Percentiles rank a stretch among this genome's conserved stretches.
Conservation (phyloP, 169 alveolate species). For the Babesia gibsoni region DNA sequence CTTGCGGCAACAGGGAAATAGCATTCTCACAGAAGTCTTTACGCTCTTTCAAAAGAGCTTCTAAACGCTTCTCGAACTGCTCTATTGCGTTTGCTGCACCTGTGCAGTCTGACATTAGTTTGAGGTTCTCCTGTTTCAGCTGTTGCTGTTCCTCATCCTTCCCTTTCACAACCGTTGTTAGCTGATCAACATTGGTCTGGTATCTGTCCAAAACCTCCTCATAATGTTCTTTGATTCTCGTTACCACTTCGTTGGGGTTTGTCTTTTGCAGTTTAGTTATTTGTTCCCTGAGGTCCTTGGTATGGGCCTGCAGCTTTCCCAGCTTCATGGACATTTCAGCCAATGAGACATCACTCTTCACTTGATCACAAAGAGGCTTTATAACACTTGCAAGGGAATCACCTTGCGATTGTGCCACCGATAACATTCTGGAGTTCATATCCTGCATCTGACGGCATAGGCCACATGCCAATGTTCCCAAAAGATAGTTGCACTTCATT, state of each 20-base stretch:
- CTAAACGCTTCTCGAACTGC: constrained; percentile 37
- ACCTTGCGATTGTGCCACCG: background rate
- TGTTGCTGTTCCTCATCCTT: constrained; percentile 13
- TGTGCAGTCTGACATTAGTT: constrained; percentile 47
- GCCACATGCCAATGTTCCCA: constrained; percentile 12
- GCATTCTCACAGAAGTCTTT: constrained; percentile 10
- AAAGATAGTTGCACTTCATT: constrained; percentile 35
- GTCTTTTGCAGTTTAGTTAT: constrained; percentile 1
- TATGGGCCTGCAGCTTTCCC: constrained; percentile 1
- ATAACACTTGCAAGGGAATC: background rate
- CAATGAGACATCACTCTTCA: constrained; percentile 2
- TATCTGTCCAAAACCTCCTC: constrained; percentile 4
- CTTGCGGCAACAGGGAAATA: constrained; percentile 32
- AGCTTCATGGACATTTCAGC: constrained; percentile 6
- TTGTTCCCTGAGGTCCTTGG: constrained; percentile 1
- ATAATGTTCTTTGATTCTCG: constrained; percentile 17
- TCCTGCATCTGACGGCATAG: constrained; percentile 24
- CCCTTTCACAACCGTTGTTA: background rate
- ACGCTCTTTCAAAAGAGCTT: constrained; percentile 16
- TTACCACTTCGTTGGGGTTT: constrained; percentile 2
- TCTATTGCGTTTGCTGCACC: constrained; percentile 38
- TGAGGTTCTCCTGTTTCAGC: constrained; percentile 39
- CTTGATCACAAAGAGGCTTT: background rate
- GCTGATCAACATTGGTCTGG: constrained; percentile 8
- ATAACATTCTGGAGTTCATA: background rate